Evolutionary conservation across 2,329 filamentous ascomycete species (phyloP).

Genomic region (Gliomastix tumulicola): DNA sequence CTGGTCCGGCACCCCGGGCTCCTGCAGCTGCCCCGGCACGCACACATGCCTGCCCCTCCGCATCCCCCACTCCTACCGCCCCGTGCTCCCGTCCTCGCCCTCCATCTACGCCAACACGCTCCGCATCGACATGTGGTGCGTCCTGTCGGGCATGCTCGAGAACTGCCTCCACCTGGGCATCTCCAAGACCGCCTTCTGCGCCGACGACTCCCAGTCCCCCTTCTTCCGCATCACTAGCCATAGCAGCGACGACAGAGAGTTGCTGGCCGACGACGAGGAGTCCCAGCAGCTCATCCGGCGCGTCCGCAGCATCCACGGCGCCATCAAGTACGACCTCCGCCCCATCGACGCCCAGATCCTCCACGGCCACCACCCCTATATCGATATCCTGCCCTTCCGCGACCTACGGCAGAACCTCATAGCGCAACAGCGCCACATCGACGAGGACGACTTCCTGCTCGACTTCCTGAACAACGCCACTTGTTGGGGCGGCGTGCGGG

Average conservation of each 20-base stretch:
- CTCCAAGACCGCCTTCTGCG: slow-evolving; percentile 13
- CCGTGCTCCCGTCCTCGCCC: slow-evolving; percentile 2
- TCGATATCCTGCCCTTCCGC: slow-evolving; percentile 16
- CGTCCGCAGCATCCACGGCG: slow-evolving; percentile 11
- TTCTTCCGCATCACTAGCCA: too few species aligned
- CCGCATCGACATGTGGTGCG: slow-evolving; percentile 15
- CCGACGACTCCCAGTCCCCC: slow-evolving; percentile 13
- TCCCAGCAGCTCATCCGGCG: slow-evolving; percentile 7
- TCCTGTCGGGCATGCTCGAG: slow-evolving; percentile 13
- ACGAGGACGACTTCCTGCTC: slow-evolving; percentile 19
- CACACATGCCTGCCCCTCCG: slow-evolving; percentile 11
- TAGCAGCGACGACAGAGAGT: too few species aligned
- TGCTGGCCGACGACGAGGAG: not conserved
- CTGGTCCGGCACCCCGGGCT: not conserved
- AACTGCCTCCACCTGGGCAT: slow-evolving; percentile 17
- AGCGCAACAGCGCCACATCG: slow-evolving; percentile 9
- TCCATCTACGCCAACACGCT: slow-evolving; percentile 14
- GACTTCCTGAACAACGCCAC: slow-evolving; percentile 17
- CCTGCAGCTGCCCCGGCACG: too few species aligned
- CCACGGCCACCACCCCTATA: slow-evolving; percentile 15
- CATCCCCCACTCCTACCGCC: slow-evolving; percentile 8
- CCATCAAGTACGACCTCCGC: slow-evolving; percentile 15
- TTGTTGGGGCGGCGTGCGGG: slow-evolving; percentile 17
- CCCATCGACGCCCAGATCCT: slow-evolving; percentile 15
- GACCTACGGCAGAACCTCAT: slow-evolving; percentile 17